Evolutionary conservation across 192 early-diverging fungal genomes (phyloP).

Genomic region (Backusella macrospora): DNA sequence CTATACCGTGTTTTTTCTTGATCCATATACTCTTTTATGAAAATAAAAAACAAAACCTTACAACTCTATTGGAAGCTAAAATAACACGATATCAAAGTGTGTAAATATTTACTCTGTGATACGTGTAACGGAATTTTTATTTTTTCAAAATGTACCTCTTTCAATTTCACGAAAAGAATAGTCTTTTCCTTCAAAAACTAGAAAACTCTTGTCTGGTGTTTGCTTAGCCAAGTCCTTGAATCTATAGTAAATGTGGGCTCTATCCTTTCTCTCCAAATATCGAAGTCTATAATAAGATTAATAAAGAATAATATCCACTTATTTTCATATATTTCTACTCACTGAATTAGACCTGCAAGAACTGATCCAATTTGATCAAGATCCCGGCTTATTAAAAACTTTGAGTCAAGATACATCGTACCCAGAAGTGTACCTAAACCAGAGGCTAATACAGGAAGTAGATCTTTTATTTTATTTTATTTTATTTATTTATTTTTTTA

Average conservation of each 20-base stretch:
- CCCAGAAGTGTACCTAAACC: conserved; percentile 43
- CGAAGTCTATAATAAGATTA: background rate
- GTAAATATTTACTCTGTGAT: no score
- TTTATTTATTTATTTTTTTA: no score
- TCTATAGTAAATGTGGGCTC: conserved; percentile 49
- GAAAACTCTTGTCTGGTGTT: conserved; percentile 41
- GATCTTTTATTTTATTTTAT: no score
- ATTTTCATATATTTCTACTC: background rate
- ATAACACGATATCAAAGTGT: no score
- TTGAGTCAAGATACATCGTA: conserved; percentile 53
- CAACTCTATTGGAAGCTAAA: conserved; percentile 34
- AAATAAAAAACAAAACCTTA: conserved; percentile 11
- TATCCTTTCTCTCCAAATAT: conserved; percentile 33
- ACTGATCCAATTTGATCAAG: conserved; percentile 40
- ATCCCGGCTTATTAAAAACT: conserved; percentile 44
- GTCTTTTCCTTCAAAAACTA: conserved; percentile 51
- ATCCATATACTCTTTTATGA: background rate
- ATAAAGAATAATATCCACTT: background rate
- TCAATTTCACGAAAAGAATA: conserved; percentile 52
- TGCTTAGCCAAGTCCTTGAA: conserved; percentile 48
- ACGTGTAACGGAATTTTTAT: no score
- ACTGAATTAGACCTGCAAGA: background rate
- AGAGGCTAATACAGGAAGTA: conserved; percentile 27
- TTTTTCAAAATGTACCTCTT: conserved; percentile 28
- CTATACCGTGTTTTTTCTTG: background rate